Base-by-base conservation (phyloP, 139 green algal genomes). In the Gonium pectorale region DNA sequence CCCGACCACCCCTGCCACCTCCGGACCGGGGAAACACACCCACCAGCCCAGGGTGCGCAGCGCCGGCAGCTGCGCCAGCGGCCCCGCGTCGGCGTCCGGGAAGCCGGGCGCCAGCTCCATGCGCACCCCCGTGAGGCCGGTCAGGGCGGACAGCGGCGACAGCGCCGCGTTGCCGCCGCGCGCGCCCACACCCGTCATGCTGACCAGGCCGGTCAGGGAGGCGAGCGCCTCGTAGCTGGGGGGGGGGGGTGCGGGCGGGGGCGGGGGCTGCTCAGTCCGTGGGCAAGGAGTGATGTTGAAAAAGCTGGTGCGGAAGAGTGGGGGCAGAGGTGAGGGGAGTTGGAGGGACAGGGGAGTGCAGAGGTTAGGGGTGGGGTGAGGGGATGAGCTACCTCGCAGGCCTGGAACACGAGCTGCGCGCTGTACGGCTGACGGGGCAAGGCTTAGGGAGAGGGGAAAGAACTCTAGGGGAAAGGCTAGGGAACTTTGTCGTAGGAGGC, bases 41-140 rank as follows among this genome's bases (percentile, higher is more conserved):
- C 64, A 84, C 78, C 78, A 84, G 21, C 78, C 78, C 62, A 84
- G 31, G 22, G 27, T n/a, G 17, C 63, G 17, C 44, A 84, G 78
- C 21, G 4, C 29, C 44, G 78, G 78, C 63, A 67, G 63, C 27
- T 7, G 35, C 43, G 78, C 62, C 78, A 84, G 44, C 33, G 62
- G 78, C 62, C 78, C 78, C 24, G 35, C 5, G 62, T 40, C 78
- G 27, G 2, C 11, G 33, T 62, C 75, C 13, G 11, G n/a, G n/a
- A 63, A 72, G 1, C 31, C 41, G 41, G 40, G 5, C 33, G 35
- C 56, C 62, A 83, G 62, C 60, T 83, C 77, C 77, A 73, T 24
- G 0, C 77, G 29, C 7, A 83, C 31, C 17, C 60, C 43, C 13
- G 77, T 83, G 13, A 83, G 41, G 24, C n/a, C 21, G 5, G 31